Percentiles rank a stretch among this genome's conserved stretches.
Evolutionary conservation across 2,329 filamentous ascomycete genomes (phyloP).

Genomic region (Ascochyta clinopodiicola): DNA sequence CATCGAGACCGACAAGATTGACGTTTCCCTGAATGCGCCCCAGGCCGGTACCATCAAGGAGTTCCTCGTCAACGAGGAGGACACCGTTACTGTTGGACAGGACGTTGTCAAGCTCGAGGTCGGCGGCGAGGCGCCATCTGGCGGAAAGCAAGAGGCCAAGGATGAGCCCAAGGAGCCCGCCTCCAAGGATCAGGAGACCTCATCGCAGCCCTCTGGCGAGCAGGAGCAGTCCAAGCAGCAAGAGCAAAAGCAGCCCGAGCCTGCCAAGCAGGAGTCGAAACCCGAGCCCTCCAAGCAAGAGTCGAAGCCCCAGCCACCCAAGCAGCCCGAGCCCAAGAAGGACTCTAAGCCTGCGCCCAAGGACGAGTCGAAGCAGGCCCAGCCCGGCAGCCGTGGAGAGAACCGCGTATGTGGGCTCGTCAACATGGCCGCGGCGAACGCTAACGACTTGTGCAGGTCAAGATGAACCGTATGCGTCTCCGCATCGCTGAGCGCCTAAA

Average conservation of each 20-base stretch:
- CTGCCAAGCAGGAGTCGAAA: constrained; percentile 51
- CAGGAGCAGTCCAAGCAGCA: constrained; percentile 54
- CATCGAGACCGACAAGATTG: constrained; percentile 99
- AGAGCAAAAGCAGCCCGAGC: constrained; percentile 46
- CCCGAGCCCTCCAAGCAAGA: constrained; percentile 49
- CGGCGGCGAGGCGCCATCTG: constrained; percentile 60
- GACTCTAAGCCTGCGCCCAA: constrained; percentile 40
- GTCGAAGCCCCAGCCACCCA: constrained; percentile 46
- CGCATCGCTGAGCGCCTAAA: constrained; percentile 97
- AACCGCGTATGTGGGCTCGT: constrained; percentile 72
- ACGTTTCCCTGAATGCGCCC: constrained; percentile 94
- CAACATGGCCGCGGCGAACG: neutral
- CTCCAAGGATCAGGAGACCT: constrained; percentile 62
- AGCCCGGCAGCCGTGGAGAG: constrained; percentile 80
- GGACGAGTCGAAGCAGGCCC: constrained; percentile 42
- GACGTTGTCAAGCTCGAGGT: constrained; percentile 85
- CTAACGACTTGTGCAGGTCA: constrained; percentile 68
- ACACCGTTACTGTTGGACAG: constrained; percentile 93
- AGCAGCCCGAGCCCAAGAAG: constrained; percentile 33
- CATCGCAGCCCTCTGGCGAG: constrained; percentile 60
- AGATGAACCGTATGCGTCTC: constrained; percentile 99
- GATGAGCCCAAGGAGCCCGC: constrained; percentile 67
- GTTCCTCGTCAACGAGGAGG: constrained; percentile 88
- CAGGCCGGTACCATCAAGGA: constrained; percentile 91
- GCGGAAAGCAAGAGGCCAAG: constrained; percentile 62